Evolutionary conservation across 331 rosid genomes (phyloP), one percentile per base, ranked within the genome.

Genomic region (Dryas integrifolia): DNA sequence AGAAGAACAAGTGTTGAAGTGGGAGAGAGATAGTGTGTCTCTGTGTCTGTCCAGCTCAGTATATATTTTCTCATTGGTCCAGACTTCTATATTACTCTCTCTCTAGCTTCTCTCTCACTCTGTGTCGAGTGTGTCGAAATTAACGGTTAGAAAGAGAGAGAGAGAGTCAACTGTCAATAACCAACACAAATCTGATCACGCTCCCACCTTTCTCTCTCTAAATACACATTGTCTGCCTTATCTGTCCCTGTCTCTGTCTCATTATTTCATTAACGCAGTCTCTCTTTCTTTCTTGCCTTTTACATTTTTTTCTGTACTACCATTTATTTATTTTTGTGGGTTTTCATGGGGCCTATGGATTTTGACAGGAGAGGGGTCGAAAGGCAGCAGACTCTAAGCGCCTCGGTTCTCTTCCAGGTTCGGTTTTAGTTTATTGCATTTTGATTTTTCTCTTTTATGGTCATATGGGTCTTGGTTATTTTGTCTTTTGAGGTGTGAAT

Each of bases 361-460:
- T 79, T 82, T 83, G 88, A 87, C 91, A 91, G 98, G 90, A 75
- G 85, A 86, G 88, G 79, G 80, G 79, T 55, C 77, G 85, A 70
- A 90, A 87, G 81, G 88, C 81, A 47, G 88, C 81, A 47, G 91
- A 87, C 85, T 77, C 86, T 4, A 86, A 89, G 85, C 91, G 85
- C 80, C 85, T 85, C 81, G 89, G 82, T 86, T 77, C 84, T 65
- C 82, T 81, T 82, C 82, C 97, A 77, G 97, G 98, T 93, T 82
- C 66, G 86, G 80, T 52, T 26, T 72, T 45, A 65, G 77, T 79
- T 81, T 72, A 60, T 56, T 55, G 45, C 64, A 40, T 61, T 63
- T 57, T 77, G 59, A 30, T 41, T 69, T 41, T 56, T 66, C 9
- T 30, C 64, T 50, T 52, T 50, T 45, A 35, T 76, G 80, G 68